phyloP scores from a whole-genome alignment of 2,329 filamentous ascomycete species.

The Didymella sp. region DNA sequence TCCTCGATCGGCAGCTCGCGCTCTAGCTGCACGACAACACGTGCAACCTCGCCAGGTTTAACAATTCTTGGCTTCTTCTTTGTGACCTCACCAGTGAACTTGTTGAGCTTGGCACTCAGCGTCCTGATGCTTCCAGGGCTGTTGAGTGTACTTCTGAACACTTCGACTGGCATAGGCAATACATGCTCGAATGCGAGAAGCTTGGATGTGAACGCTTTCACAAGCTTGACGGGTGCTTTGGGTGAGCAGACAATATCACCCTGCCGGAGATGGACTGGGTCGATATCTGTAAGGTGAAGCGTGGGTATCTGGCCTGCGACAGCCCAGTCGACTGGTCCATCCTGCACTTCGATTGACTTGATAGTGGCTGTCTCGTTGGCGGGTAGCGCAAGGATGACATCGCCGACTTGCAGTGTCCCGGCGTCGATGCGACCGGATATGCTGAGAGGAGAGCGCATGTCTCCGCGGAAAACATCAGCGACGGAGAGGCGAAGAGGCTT shows the following conservation, averaged over 20 bases:
- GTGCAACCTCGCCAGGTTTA: slow-evolving; percentile 77
- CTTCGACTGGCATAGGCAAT: slow-evolving; percentile 86
- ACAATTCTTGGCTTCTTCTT: slow-evolving; percentile 89
- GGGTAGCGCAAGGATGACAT: slow-evolving; percentile 79
- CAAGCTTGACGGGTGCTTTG: slow-evolving; percentile 69
- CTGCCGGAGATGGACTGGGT: slow-evolving; percentile 75
- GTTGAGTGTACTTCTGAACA: slow-evolving; percentile 85
- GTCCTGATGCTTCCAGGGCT: slow-evolving; percentile 75
- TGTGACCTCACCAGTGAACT: slow-evolving; percentile 72
- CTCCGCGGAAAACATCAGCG: slow-evolving; percentile 82
- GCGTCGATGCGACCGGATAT: slow-evolving; percentile 86
- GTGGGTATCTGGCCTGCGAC: slow-evolving; percentile 90
- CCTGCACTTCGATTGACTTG: slow-evolving; percentile 80
- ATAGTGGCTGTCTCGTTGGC: slow-evolving; percentile 80
- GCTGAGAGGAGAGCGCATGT: slow-evolving; percentile 80
- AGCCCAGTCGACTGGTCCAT: slow-evolving; percentile 79
- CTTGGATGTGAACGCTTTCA: slow-evolving; percentile 80
- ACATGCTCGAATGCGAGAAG: slow-evolving; percentile 89
- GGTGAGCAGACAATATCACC: slow-evolving; percentile 87
- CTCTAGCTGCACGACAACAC: slow-evolving; percentile 77
- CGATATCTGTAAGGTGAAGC: slow-evolving; percentile 84
- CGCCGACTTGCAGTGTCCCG: slow-evolving; percentile 83
- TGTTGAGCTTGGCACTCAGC: slow-evolving; percentile 78
- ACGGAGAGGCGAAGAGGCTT: slow-evolving; percentile 88
- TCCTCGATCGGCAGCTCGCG: slow-evolving; percentile 79